A percentile compares a stretch with the other conserved stretches of the same genome.
phyloP scores from a whole-genome alignment of 345 rosid species.

The Trapa bicornis region DNA sequence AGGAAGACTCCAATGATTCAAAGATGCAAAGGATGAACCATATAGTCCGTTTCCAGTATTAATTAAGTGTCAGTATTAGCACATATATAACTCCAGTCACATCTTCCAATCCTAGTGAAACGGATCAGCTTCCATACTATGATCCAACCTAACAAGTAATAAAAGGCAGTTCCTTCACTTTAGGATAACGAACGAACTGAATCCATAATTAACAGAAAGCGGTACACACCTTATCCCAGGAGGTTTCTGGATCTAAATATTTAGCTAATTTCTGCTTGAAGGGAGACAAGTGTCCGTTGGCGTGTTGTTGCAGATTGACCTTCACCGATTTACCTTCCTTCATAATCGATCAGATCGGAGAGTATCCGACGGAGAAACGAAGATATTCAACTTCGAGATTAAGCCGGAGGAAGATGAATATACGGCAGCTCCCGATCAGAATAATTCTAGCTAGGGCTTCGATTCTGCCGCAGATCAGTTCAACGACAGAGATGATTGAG shows the following conservation, averaged over 20 bases:
- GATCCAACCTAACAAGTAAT: background rate
- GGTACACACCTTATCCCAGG: conserved; percentile 74
- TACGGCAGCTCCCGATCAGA: background rate
- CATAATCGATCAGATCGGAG: conserved; percentile 19
- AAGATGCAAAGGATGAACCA: background rate
- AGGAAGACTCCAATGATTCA: background rate
- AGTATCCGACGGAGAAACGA: background rate
- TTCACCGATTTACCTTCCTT: conserved; percentile 46
- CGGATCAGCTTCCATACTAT: background rate
- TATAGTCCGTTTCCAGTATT: background rate
- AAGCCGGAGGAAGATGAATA: background rate
- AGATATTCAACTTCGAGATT: background rate
- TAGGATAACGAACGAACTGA: background rate
- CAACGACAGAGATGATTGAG: too few relatives aligned
- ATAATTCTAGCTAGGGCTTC: conserved; percentile 1
- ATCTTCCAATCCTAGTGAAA: background rate
- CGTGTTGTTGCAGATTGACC: conserved; percentile 41
- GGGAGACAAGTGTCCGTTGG: conserved; percentile 58
- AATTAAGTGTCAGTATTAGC: too few relatives aligned
- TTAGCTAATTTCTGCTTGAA: conserved; percentile 54
- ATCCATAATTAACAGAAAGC: background rate
- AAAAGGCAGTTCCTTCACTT: background rate
- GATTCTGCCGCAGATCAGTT: background rate
- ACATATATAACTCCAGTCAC: background rate
- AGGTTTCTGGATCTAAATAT: conserved; percentile 75